Evolutionary conservation across 1,139 yeast genomes (phyloP).

Genomic region (Candida smagusa): DNA sequence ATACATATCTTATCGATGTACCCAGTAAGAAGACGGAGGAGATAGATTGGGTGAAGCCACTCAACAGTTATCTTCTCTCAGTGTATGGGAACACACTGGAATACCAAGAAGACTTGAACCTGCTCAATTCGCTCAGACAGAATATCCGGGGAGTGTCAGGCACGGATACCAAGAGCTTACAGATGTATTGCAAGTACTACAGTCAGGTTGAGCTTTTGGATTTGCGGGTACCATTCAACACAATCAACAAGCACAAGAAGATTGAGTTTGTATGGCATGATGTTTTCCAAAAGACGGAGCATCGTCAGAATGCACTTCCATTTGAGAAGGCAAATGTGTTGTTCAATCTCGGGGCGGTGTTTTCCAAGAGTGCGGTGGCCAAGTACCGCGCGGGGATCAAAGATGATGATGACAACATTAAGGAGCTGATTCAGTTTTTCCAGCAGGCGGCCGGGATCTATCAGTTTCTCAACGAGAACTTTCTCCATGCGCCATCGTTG

Average conservation of each 20-base stretch:
- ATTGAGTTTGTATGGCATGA: constrained; percentile 80
- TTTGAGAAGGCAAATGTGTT: constrained; percentile 87
- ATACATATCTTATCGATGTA: constrained; percentile 27
- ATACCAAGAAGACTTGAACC: constrained; percentile 53
- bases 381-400: constrained; percentile 43
- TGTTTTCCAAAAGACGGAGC: constrained; percentile 50
- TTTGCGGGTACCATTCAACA: constrained; percentile 65
- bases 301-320: constrained; percentile 57
- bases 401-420: constrained; percentile 50
- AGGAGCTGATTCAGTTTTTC: constrained; percentile 57
- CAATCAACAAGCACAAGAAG: constrained; percentile 48
- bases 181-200: constrained; percentile 66
- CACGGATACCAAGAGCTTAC: constrained; percentile 47
- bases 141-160: constrained; percentile 55
- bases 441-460: constrained; percentile 82
- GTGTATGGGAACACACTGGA: constrained; percentile 64
- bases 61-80: constrained; percentile 56
- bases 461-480: constrained; percentile 71
- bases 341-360: constrained; percentile 54
- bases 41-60: constrained; percentile 65
- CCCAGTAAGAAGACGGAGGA: constrained; percentile 56
- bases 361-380: constrained; percentile 49
- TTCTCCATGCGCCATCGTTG: constrained; percentile 83
- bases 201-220: constrained; percentile 81
- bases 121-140: constrained; percentile 58